Base-by-base conservation (phyloP, 768 basidiomycete species). In the Leccinum subgranulosum region DNA sequence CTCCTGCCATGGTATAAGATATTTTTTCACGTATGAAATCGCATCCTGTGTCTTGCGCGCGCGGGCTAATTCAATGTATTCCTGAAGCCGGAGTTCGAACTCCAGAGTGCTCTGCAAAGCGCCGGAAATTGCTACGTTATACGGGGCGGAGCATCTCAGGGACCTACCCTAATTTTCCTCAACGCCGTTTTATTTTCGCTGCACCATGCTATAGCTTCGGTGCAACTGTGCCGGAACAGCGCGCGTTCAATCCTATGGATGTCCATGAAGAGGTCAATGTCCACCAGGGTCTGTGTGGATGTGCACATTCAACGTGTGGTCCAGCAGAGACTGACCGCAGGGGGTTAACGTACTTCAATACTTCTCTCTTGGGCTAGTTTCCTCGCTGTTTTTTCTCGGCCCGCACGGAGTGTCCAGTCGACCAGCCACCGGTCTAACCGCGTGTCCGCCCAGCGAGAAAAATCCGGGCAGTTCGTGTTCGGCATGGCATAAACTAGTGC, bases 41-140 rank as follows among this genome's bases (percentile, higher is more conserved):
- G 97, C 97, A 54, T 90, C 89, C 47, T 77, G 66, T 10, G 75
- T 77, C 69, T 86, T 85, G 34, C 84, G 71, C 4, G 78, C 74
- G 34, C 97, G 80, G 33, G 87, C 84, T 6, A 99, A 81, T 73
- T 99, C 97, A 67, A 98, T 94, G 71, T 89, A 98, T 73, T 98
- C 94, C 74, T 99, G 97, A 43, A 97, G 80, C 47, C 97, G 86
- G 49, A 99, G 84, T 63, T 94, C 90, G 72, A 98, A 98, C 76
- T 99, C 97, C 46, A 99, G 84, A 9, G 92, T 88, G 75, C 89
- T 94, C 94, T 98, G 73, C 48, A 55, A 51, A 55, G 51, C 49
- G 31, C 33, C 64, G 59, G 65, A 61, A 59, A 63, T 63, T 57
- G 57, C 51, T 59, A 48, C 41, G 54, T 61, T 39, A 49, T 47